Conservation (phyloP, 768 basidiomycete genomes). For the Serendipita sp. region DNA sequence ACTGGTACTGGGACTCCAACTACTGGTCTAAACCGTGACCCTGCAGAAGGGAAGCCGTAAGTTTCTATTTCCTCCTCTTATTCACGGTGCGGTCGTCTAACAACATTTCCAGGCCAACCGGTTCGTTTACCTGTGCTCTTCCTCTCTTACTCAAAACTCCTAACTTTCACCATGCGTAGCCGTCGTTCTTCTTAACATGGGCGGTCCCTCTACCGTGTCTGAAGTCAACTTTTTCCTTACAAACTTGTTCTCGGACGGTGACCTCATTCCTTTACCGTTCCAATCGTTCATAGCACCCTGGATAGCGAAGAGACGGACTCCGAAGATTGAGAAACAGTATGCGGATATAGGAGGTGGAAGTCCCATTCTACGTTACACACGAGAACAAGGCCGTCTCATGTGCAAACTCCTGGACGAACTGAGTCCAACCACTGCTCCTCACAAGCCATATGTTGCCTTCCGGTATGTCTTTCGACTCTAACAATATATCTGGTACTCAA, state of each 20-base stretch:
- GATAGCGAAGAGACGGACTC: slow-evolving; percentile 81
- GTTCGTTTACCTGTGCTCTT: background rate
- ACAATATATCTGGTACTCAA: background rate
- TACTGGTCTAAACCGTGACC: background rate
- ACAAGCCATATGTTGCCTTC: slow-evolving; percentile 93
- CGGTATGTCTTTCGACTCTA: slow-evolving; percentile 28
- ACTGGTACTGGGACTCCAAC: background rate
- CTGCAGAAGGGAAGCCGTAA: background rate
- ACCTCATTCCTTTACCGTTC: slow-evolving; percentile 91
- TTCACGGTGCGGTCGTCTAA: background rate
- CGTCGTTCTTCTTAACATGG: slow-evolving; percentile 97
- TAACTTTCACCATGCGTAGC: background rate
- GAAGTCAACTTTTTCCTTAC: slow-evolving; percentile 90
- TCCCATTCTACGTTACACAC: slow-evolving; percentile 83
- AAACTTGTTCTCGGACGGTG: slow-evolving; percentile 77
- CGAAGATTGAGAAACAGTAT: slow-evolving; percentile 90
- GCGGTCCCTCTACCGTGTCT: slow-evolving; percentile 81
- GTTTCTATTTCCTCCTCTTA: background rate
- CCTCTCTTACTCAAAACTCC: background rate
- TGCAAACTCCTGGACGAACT: slow-evolving; percentile 81
- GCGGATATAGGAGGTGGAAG: slow-evolving; percentile 90
- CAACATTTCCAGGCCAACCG: background rate
- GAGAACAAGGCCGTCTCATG: slow-evolving; percentile 81
- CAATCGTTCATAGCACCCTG: slow-evolving; percentile 74
- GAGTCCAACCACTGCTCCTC: slow-evolving; percentile 83